phyloP scores from a whole-genome alignment of 768 basidiomycete genomes.

The Polyporus arcularius region DNA sequence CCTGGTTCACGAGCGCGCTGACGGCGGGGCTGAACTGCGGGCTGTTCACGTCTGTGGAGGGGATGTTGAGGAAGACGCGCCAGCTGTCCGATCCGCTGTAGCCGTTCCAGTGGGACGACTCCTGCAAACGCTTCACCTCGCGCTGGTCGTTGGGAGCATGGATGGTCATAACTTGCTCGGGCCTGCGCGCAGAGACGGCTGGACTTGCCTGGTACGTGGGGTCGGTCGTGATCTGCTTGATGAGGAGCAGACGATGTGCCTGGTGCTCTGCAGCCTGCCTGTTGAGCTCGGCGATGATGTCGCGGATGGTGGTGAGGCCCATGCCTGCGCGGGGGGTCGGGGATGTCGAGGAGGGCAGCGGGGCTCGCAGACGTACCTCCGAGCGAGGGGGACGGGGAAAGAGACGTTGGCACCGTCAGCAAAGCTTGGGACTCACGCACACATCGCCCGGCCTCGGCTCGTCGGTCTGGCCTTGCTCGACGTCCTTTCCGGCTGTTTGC shows the following conservation, averaged over 20 bases:
- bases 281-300: conserved; percentile 23
- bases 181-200: neutral
- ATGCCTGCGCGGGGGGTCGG: neutral
- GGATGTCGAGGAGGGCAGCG: no score
- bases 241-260: conserved; percentile 18
- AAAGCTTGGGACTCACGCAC: neutral
- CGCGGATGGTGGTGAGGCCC: conserved; percentile 21
- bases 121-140: conserved; percentile 14
- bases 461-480: neutral
- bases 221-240: conserved; percentile 22
- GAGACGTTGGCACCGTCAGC: neutral
- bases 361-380: neutral
- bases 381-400: neutral
- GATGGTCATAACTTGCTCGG: neutral
- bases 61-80: conserved; percentile 18
- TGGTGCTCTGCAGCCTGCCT: conserved; percentile 21
- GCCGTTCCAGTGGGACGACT: conserved; percentile 8
- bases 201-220: conserved; percentile 21
- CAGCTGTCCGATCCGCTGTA: conserved; percentile 12
- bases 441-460: neutral
- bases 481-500: conserved; percentile 2
- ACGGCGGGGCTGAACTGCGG: conserved; percentile 16
- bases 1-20: conserved; percentile 17
- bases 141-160: neutral
- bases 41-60: conserved; percentile 1